Conservation (phyloP, 169 alveolate species). For the Perkinsus chesapeaki region DNA sequence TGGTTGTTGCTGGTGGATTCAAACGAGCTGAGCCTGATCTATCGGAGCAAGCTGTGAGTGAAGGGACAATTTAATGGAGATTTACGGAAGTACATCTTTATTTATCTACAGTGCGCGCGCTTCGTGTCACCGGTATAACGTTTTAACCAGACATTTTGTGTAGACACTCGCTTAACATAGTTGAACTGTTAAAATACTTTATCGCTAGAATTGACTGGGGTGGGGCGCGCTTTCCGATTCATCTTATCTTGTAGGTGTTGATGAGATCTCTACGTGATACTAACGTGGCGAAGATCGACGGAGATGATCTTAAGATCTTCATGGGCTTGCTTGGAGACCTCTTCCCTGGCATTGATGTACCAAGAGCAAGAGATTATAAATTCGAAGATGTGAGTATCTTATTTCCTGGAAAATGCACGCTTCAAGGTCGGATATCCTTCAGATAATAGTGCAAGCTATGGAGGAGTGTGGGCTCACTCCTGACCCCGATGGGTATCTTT, state of each 20-base stretch:
- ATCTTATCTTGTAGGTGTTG: too few relatives aligned
- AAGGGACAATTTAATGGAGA: conserved; percentile 26
- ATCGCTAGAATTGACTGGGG: too few relatives aligned
- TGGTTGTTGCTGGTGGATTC: conserved; percentile 92
- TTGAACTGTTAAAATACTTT: too few relatives aligned
- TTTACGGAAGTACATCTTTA: conserved; percentile 27
- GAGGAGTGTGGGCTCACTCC: conserved; percentile 31
- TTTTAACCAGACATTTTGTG: too few relatives aligned
- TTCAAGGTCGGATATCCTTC: conserved; percentile 48
- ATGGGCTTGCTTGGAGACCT: conserved; percentile 71
- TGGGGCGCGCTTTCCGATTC: too few relatives aligned
- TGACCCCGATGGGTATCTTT: conserved; percentile 68
- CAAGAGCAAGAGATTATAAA: conserved; percentile 74
- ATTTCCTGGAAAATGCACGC: conserved; percentile 43
- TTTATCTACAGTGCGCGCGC: too few relatives aligned
- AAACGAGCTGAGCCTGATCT: conserved; percentile 84
- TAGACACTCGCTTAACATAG: too few relatives aligned
- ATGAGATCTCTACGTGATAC: conserved; percentile 86
- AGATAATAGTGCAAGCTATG: conserved; percentile 29
- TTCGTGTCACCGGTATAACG: too few relatives aligned
- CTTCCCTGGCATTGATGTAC: conserved; percentile 85
- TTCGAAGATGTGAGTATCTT: conserved; percentile 64
- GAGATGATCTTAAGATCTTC: conserved; percentile 73
- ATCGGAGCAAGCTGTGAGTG: conserved; percentile 72
- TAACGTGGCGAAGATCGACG: conserved; percentile 83